Evolutionary conservation across 2,329 filamentous ascomycete genomes (phyloP), one percentile per base, ranked within the genome.

Genomic region (Pezicula rhizophila): DNA sequence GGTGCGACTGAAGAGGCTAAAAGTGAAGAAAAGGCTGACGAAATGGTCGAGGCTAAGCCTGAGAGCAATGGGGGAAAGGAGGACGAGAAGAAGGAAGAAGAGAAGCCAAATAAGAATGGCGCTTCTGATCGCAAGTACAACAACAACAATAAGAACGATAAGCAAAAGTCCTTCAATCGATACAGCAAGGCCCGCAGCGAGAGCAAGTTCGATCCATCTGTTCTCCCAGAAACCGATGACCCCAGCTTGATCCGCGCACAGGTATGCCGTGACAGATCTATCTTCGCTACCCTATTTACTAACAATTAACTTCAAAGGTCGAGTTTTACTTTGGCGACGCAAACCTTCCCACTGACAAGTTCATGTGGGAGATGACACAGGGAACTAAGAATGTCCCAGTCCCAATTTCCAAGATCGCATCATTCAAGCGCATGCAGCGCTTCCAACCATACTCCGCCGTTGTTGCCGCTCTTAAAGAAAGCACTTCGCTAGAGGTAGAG

Each of bases 321-420:
- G 90, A 96, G 66, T 96, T 96, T 70, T 96, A 96, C 77, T 95
- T 96, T 70, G 87, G 87, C 62, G 87, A 95, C 68, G 87, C 85
- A 62, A 96, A 96, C 70, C 80, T 99, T 34, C 85, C 86, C 45
- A 83, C 82, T 62, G 95, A 99, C 70, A 87, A 89, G 67, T 95
- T 89, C 73, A 78, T 99, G 59, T 87, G 90, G 74, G 76, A 82
- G 55, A 76, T 84, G 62, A 87, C 89, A 48, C 85, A 84, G 35
- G 92, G 92, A 49, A 75, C 79, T 56, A 78, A 85, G 62, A 96
- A 96, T 75, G 85, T 87, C 67, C 79, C 91, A 39, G 84, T 99
- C 34, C 74, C 84, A 18, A 75, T 99, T 58, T 83, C 84, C 62
- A 79, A 84, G 53, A 82, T 99, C 57, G 82, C 84, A 75, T 83